Percentiles rank a stretch among this genome's conserved stretches.
phyloP scores from a whole-genome alignment of 768 basidiomycete species.

The Lactarius pseudohatsudake region DNA sequence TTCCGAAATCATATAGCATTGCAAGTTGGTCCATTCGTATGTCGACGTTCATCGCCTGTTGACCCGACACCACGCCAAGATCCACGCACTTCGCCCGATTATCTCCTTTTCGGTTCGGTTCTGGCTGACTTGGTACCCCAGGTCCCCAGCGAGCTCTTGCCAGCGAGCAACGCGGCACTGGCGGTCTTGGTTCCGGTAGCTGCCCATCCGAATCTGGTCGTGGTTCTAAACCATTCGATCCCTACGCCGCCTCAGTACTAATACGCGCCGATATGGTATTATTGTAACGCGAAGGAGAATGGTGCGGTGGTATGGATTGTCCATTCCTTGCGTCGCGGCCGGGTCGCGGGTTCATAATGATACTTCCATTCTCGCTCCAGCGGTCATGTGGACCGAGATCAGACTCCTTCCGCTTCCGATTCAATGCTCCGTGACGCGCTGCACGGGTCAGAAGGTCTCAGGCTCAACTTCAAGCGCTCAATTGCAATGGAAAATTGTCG shows the following conservation, averaged over 20 bases:
- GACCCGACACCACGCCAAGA: too few species aligned
- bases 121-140: not conserved
- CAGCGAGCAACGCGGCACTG: not conserved
- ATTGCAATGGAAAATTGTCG: constrained; percentile 44
- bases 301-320: not conserved
- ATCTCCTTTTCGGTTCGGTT: not conserved
- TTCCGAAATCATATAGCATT: not conserved
- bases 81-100: not conserved
- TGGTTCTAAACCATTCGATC: not conserved
- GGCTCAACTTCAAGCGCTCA: constrained; percentile 35
- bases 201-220: not conserved
- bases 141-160: too few species aligned
- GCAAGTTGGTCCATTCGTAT: not conserved
- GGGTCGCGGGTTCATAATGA: not conserved
- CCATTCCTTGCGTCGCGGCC: not conserved
- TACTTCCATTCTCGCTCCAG: not conserved
- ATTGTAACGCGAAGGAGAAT: not conserved
- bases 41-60: too few species aligned
- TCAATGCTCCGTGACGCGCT: not conserved
- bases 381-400: not conserved
- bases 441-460: constrained; percentile 32
- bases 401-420: too few species aligned
- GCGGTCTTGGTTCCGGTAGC: not conserved
- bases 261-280: not conserved
- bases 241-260: not conserved